Evolutionary conservation across 2,329 filamentous ascomycete species (phyloP), one percentile per base, ranked within the genome.

Genomic region (Gliomastix tumulicola): DNA sequence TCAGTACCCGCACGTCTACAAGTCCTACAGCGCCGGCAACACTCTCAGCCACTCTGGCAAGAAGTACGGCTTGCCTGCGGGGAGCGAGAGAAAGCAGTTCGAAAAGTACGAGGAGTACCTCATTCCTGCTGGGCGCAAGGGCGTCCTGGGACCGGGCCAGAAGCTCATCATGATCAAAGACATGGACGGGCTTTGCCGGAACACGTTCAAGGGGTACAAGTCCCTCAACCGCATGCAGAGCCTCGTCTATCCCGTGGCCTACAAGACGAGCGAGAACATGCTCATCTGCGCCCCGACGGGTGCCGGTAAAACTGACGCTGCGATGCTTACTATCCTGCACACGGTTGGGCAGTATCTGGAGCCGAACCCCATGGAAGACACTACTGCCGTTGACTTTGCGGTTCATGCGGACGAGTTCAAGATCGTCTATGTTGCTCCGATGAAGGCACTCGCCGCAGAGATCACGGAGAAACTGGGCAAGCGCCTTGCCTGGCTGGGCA

Each of bases 231-330:
- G 94, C 20, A 98, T 98, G 94, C 92, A 98, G 64, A 97, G 89
- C 56, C 69, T 98, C 33, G 86, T 97, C 1, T 95, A 95, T 51
- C 88, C 88, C 1, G 87, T 98, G 6, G 92, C 89, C 1, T 97
- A 98, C 63, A 87, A 83, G 56, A 96, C 88, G 3, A 95, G 81
- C 53, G 92, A 98, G 62, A 98, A 98, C 49, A 96, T 98, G 90
- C 76, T 98, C 35, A 94, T 98, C 41, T 98, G 92, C 60, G 92
- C 92, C 17, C 92, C 92, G 5, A 98, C 92, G 37, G 92, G 92
- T 77, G 89, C 89, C 42, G 92, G 92, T 78, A 98, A 98, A 73
- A 98, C 92, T 2, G 92, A 98, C 62, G 92, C 90, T 21, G 94
- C 92, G 8, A 94, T 98, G 89, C 73, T 98, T 47, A 92, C 94